Percentiles rank a stretch among this genome's conserved stretches.
Evolutionary conservation across 371 early-diverging fungal species (phyloP).

Genomic region (Lichtheimia corymbifera): DNA sequence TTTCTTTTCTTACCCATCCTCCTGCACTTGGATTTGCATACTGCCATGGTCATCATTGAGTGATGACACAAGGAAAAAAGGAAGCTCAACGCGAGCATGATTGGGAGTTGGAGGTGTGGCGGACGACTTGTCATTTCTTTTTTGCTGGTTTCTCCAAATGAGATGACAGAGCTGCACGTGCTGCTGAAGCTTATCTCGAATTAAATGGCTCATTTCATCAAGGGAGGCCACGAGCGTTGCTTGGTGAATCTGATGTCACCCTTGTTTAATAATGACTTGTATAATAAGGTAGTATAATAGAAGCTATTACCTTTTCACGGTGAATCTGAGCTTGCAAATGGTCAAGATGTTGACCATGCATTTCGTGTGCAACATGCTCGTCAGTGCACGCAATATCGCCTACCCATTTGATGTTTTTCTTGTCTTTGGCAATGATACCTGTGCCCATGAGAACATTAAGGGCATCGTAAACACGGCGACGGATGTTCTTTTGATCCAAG

Average conservation of each 20-base stretch:
- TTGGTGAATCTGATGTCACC: too few relatives aligned
- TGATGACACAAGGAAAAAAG: background rate
- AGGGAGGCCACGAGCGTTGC: too few relatives aligned
- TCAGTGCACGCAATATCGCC: conserved; percentile 36
- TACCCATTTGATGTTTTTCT: conserved; percentile 68
- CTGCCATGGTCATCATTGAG: background rate
- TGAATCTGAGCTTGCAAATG: too few relatives aligned
- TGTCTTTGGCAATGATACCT: conserved; percentile 64
- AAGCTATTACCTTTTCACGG: too few relatives aligned
- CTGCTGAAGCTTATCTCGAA: background rate
- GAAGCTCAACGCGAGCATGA: too few relatives aligned
- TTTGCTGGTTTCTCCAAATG: conserved; percentile 1
- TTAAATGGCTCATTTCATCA: too few relatives aligned
- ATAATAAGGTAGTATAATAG: background rate
- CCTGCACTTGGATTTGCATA: background rate
- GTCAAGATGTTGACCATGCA: background rate
- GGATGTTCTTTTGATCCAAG: conserved; percentile 68
- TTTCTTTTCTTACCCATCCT: conserved; percentile 1
- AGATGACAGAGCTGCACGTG: background rate
- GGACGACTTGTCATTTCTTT: background rate
- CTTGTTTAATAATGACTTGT: background rate
- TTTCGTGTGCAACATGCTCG: background rate
- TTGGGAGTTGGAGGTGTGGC: too few relatives aligned
- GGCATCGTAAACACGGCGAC: conserved; percentile 79
- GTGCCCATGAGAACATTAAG: conserved; percentile 73